Percentiles rank a stretch among this genome's conserved stretches.
These are phyloP conservation scores for Gyrodon lividus DNA, from an alignment of 768 basidiomycete genomes.

Conservation along the genomic window DNA sequence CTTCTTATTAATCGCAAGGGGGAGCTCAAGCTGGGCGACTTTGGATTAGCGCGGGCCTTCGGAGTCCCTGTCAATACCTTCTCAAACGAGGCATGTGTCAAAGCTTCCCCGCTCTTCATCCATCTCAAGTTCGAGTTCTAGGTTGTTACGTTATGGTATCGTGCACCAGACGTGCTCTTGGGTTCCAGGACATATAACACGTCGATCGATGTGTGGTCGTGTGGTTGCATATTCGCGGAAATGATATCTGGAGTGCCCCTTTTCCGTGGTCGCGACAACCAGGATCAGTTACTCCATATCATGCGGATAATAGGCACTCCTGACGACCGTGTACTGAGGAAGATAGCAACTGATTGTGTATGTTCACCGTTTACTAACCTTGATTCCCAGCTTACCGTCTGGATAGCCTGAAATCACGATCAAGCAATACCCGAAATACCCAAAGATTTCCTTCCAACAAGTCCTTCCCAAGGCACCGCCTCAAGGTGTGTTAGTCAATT, in stretches of 20 bases:
- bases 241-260: slow-evolving; percentile 98
- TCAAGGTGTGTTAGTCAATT: slow-evolving; percentile 51
- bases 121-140: slow-evolving; percentile 28
- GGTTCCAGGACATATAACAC: slow-evolving; percentile 98
- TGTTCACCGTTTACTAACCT: slow-evolving; percentile 23
- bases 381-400: slow-evolving; percentile 8
- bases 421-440: slow-evolving; percentile 85
- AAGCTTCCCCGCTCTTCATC: background rate
- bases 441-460: slow-evolving; percentile 77
- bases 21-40: slow-evolving; percentile 96
- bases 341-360: slow-evolving; percentile 89
- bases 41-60: slow-evolving; percentile 95
- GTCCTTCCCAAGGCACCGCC: slow-evolving; percentile 84
- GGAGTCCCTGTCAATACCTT: slow-evolving; percentile 99
- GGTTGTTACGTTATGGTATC: slow-evolving; percentile 99
- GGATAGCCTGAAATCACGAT: slow-evolving; percentile 75
- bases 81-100: slow-evolving; percentile 76
- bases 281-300: slow-evolving; percentile 96
- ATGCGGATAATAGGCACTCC: slow-evolving; percentile 98
- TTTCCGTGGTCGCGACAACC: slow-evolving; percentile 95
- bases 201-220: slow-evolving; percentile 98
- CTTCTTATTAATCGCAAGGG: slow-evolving; percentile 96
- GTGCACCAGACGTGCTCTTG: slow-evolving; percentile 95
- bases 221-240: slow-evolving; percentile 98
- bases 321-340: slow-evolving; percentile 79